Conservation (phyloP, 2,329 filamentous ascomycete species). For the Colletotrichum tamarilloi region DNA sequence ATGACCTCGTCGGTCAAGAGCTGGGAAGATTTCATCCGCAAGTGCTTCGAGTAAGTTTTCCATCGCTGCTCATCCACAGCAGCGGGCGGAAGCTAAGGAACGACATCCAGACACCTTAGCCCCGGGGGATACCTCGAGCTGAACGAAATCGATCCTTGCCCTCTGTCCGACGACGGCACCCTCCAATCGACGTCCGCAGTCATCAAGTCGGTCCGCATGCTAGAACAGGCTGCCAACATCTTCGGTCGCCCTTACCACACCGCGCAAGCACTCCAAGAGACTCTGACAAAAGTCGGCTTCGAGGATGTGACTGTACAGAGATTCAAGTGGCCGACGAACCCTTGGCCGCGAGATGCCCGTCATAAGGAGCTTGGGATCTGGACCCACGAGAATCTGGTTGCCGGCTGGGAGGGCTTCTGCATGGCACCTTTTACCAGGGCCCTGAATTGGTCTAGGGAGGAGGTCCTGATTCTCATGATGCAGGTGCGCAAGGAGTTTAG, state of each 20-base stretch:
- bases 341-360: slow-evolving; percentile 59
- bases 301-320: slow-evolving; percentile 56
- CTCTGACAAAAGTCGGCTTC: slow-evolving; percentile 60
- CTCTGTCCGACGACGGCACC: slow-evolving; percentile 54
- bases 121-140: slow-evolving; percentile 57
- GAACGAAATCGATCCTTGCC: slow-evolving; percentile 51
- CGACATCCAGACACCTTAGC: slow-evolving; percentile 41
- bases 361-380: slow-evolving; percentile 56
- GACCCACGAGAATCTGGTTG: slow-evolving; percentile 25
- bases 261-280: slow-evolving; percentile 44
- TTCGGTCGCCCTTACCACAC: slow-evolving; percentile 44
- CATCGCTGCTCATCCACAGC: too few relatives aligned
- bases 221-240: background rate
- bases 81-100: background rate
- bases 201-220: background rate
- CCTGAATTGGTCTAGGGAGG: slow-evolving; percentile 38
- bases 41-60: slow-evolving; percentile 21
- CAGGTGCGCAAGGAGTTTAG: slow-evolving; percentile 41
- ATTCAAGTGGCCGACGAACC: slow-evolving; percentile 56
- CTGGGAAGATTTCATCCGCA: slow-evolving; percentile 38
- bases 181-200: slow-evolving; percentile 35
- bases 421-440: slow-evolving; percentile 41
- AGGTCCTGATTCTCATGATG: slow-evolving; percentile 38
- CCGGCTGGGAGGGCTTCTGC: slow-evolving; percentile 40
- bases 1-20: slow-evolving; percentile 35